Percentiles rank a stretch among this genome's conserved stretches.
Evolutionary conservation across 345 rosid genomes (phyloP).

Genomic region (Crucihimalaya himalaica): DNA sequence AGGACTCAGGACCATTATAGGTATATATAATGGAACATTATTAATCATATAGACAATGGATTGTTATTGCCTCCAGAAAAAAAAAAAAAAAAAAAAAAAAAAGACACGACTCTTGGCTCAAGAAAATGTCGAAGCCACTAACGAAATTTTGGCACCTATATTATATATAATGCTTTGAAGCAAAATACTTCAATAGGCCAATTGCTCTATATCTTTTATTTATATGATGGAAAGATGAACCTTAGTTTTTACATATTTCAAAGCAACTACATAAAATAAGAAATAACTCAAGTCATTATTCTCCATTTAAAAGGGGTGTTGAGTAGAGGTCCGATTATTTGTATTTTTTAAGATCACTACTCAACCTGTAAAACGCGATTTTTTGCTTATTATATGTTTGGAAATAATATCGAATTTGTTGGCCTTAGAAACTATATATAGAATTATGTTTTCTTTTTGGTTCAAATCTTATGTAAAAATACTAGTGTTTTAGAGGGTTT

Average conservation of each 20-base stretch:
- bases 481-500: background rate
- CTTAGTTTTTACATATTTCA: background rate
- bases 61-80: no score
- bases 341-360: no score
- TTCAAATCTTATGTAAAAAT: background rate
- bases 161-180: background rate
- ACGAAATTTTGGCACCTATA: constrained; percentile 4
- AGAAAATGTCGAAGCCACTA: constrained; percentile 11
- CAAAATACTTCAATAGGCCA: background rate
- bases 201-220: background rate
- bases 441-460: background rate
- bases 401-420: background rate
- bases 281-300: no score
- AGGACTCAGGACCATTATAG: constrained; percentile 37
- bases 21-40: constrained; percentile 5
- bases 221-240: no score
- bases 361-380: no score
- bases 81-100: no score
- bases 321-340: background rate
- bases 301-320: background rate
- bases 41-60: background rate
- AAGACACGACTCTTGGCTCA: constrained; percentile 41
- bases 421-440: background rate
- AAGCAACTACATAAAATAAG: background rate
- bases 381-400: no score